Conservation (phyloP, 495 filamentous ascomycete genomes). For the Glarea lozoyensis region DNA sequence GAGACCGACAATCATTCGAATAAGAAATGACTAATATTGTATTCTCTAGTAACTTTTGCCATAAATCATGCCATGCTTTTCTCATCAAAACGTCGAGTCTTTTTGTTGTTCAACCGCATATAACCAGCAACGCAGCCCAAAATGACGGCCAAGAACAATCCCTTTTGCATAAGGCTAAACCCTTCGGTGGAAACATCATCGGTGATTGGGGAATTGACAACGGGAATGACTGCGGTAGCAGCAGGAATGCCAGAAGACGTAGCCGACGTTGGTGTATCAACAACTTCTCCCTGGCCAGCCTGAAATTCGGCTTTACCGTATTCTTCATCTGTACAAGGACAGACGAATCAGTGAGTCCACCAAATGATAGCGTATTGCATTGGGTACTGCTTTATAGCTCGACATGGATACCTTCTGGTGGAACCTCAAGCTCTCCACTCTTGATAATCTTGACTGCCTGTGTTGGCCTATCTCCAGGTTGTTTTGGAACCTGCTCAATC, state of each 20-base stretch:
- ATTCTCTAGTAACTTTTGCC: no score
- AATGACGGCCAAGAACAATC: constrained; percentile 20
- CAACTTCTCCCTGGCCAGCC: constrained; percentile 17
- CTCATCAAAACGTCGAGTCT: constrained; percentile 16
- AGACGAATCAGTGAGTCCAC: constrained; percentile 30
- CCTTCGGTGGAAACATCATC: constrained; percentile 29
- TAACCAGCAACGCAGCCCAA: constrained; percentile 22
- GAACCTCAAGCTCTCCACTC: constrained; percentile 84
- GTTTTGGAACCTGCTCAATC: constrained; percentile 75
- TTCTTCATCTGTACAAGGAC: constrained; percentile 18
- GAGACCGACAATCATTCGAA: no score
- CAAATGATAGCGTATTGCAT: neutral
- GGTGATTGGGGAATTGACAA: constrained; percentile 24
- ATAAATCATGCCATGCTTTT: constrained; percentile 37
- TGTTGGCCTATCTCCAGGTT: constrained; percentile 61
- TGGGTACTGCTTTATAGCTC: constrained; percentile 63
- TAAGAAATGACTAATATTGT: no score
- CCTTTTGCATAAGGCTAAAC: constrained; percentile 20
- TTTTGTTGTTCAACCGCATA: constrained; percentile 17
- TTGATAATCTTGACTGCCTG: constrained; percentile 80
- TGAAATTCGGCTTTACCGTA: constrained; percentile 18
- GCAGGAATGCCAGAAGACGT: constrained; percentile 2
- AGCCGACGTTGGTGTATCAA: constrained; percentile 5
- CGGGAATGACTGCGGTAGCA: constrained; percentile 22
- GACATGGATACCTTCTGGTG: constrained; percentile 94